Conservation (phyloP, 148 eudicot species). For the Rhododendron simsii region DNA sequence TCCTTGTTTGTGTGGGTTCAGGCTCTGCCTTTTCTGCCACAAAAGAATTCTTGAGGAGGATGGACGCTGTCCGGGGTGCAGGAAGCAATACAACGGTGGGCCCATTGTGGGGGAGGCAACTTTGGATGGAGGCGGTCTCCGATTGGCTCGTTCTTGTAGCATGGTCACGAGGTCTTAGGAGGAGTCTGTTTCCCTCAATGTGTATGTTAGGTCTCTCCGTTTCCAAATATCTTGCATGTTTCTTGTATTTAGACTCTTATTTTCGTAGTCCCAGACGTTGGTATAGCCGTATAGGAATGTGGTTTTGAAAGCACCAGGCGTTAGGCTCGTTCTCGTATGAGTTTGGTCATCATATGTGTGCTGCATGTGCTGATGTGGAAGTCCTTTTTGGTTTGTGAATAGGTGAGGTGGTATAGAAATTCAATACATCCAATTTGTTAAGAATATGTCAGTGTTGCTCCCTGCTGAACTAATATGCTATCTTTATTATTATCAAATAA, state of each 20-base stretch:
- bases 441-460: slow-evolving; percentile 6
- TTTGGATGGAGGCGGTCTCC: slow-evolving; percentile 45
- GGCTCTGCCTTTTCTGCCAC: slow-evolving; percentile 96
- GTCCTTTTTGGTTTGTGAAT: slow-evolving; percentile 59
- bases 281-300: slow-evolving; percentile 27
- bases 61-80: slow-evolving; percentile 94
- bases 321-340: slow-evolving; percentile 42
- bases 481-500: background rate
- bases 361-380: slow-evolving; percentile 61
- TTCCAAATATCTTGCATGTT: slow-evolving; percentile 32
- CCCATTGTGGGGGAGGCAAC: slow-evolving; percentile 43
- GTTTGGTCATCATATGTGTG: slow-evolving; percentile 39
- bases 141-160: slow-evolving; percentile 74
- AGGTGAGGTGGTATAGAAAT: slow-evolving; percentile 63
- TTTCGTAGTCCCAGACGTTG: slow-evolving; percentile 32
- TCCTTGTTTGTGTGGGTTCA: slow-evolving; percentile 84
- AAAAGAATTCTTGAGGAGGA: slow-evolving; percentile 86
- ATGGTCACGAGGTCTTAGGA: slow-evolving; percentile 70
- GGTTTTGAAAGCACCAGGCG: slow-evolving; percentile 30
- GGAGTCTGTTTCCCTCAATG: slow-evolving; percentile 18
- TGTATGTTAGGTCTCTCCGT: slow-evolving; percentile 39
- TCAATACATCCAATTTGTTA: slow-evolving; percentile 30
- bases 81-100: slow-evolving; percentile 64
- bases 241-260: slow-evolving; percentile 34
- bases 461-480: background rate